Evolutionary conservation across 257 asterid genomes (phyloP).

Genomic region (Ocimum tenuiflorum): DNA sequence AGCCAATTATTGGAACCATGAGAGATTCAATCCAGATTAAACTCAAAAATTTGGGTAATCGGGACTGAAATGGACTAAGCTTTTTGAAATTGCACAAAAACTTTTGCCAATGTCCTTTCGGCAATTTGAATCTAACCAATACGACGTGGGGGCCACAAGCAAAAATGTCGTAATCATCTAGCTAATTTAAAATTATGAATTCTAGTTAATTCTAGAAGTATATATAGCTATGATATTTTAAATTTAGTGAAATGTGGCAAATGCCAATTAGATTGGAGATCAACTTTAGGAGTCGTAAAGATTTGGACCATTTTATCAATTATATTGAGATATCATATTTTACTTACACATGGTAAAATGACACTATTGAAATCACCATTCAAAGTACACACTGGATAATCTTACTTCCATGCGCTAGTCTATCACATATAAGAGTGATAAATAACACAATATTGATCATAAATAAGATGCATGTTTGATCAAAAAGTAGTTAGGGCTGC

Average conservation of each 20-base stretch:
- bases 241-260: constrained; percentile 22
- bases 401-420: no score
- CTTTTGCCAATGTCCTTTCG: constrained; percentile 10
- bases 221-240: neutral
- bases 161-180: neutral
- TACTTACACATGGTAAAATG: no score
- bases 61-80: constrained; percentile 26
- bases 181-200: constrained; percentile 11
- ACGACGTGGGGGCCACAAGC: constrained; percentile 34
- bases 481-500: no score
- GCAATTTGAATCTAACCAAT: constrained; percentile 9
- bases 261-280: constrained; percentile 16
- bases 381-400: no score
- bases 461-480: no score
- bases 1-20: neutral
- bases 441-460: no score
- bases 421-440: no score
- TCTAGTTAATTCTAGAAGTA: no score
- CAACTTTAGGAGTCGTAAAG: constrained; percentile 11
- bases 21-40: neutral
- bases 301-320: constrained; percentile 18
- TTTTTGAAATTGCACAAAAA: constrained; percentile 23
- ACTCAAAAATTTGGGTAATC: constrained; percentile 9
- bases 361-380: no score
- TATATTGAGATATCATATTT: neutral